Evolutionary conservation across 1,139 yeast genomes (phyloP), one percentile per base, ranked within the genome.

Genomic region (Sugiyamaella pinicola): DNA sequence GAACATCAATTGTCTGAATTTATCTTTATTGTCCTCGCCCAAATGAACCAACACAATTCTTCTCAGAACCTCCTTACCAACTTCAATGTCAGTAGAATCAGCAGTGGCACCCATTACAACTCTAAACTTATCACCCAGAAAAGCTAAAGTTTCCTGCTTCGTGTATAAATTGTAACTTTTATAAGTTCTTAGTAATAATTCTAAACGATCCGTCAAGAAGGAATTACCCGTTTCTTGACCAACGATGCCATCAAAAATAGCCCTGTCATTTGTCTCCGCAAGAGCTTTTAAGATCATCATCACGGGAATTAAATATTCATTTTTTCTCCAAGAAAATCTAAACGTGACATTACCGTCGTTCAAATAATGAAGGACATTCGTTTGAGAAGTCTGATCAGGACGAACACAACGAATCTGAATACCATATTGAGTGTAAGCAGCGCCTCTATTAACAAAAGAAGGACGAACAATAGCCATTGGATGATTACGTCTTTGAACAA

Each of bases 401-500:
- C 99, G 83, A 4, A 90, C 97, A 60, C 87, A 82, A 73, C 99
- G 82, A 58, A 93, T 87, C 74, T 91, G 98, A 56, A 93, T 82
- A 83, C 99, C 99, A 63, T 74, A 95, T 60, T 85, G 83, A 47
- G 96, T 78, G 74, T 95, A 93, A 6, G 90, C 74, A 12, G 93
- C 86, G 63, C 99, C 99, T 78, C 99, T 85, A 74, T 90, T 90
- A 51, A 85, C 85, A 68, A 93, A 93, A 15, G 96, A 87, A 31
- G 96, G 95, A 75, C 99, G 89, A 57, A 90, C 85, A 63, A 93
- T 83, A 8, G 98, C 98, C 96, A 93, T 89, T 18, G 98, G 96
- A 69, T 90, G 98, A 71, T 95, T 93, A 72, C 99, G 81, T 72
- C 98, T 85, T 74, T 93, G 99, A 18, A 93, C 97, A 76, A 93